Percentiles rank a stretch among this genome's conserved stretches.
Conservation (phyloP, 2,329 filamentous ascomycete species). For the Exophiala sideris region DNA sequence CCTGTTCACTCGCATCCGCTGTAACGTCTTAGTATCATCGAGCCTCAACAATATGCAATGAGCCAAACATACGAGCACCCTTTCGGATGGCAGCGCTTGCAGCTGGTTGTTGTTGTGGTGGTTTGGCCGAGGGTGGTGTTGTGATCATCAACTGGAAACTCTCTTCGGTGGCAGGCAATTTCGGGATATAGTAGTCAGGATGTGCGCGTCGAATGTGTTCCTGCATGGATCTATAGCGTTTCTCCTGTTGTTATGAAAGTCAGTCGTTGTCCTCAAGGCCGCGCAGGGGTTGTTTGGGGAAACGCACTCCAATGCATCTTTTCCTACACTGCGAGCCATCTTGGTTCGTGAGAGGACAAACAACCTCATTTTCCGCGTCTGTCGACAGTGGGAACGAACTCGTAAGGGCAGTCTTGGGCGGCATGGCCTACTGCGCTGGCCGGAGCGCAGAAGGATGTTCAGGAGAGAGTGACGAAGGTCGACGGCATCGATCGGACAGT, state of each 20-base stretch:
- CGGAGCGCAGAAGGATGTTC: conserved; percentile 16
- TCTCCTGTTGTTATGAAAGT: conserved; percentile 61
- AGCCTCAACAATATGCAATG: conserved; percentile 24
- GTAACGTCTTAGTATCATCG: conserved; percentile 26
- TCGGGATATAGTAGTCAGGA: conserved; percentile 94
- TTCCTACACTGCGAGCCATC: conserved; percentile 97
- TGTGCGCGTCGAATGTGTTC: conserved; percentile 98
- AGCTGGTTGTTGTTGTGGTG: conserved; percentile 52
- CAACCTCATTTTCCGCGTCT: conserved; percentile 91
- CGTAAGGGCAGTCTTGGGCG: conserved; percentile 79
- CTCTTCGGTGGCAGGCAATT: conserved; percentile 95
- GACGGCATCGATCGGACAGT: conserved; percentile 26
- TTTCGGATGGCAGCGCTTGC: conserved; percentile 19
- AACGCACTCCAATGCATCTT: conserved; percentile 82
- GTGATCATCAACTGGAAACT: conserved; percentile 97
- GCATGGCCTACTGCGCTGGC: conserved; percentile 60
- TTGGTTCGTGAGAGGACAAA: conserved; percentile 91
- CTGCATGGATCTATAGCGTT: conserved; percentile 97
- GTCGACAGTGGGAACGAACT: conserved; percentile 82
- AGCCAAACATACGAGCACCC: conserved; percentile 29
- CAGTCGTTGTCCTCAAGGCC: conserved; percentile 31
- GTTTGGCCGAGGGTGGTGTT: conserved; percentile 70
- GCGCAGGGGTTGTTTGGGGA: conserved; percentile 14
- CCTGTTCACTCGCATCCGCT: conserved; percentile 60
- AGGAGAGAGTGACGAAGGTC: conserved; percentile 22